Conservation (phyloP, 2,329 filamentous ascomycete species). For the Sclerotinia nivalis region DNA sequence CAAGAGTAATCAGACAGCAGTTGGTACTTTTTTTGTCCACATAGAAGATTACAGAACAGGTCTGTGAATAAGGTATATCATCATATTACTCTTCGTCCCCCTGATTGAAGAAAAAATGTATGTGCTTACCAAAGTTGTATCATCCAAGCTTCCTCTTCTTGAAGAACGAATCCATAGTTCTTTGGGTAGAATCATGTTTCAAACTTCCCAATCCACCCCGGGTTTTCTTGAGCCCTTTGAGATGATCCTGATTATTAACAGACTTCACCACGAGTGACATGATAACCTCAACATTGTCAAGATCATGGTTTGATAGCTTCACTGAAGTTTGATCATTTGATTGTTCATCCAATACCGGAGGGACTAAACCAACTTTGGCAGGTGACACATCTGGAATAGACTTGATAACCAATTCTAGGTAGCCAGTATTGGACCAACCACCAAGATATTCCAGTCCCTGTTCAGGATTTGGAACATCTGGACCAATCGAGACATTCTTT, state of each 20-base stretch:
- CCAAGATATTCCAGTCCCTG: slow-evolving; percentile 51
- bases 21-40: slow-evolving; percentile 74
- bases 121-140: slow-evolving; percentile 18
- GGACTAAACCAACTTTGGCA: slow-evolving; percentile 4
- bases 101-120: slow-evolving; percentile 30
- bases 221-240: slow-evolving; percentile 74
- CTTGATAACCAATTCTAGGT: slow-evolving; percentile 43
- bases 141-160: slow-evolving; percentile 50
- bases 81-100: slow-evolving; percentile 53
- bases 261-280: slow-evolving; percentile 55
- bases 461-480: slow-evolving; percentile 45
- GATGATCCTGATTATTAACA: slow-evolving; percentile 71
- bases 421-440: slow-evolving; percentile 67
- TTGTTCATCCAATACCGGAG: neutral
- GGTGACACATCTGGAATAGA: slow-evolving; percentile 9
- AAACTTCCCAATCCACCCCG: slow-evolving; percentile 80
- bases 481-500: slow-evolving; percentile 41
- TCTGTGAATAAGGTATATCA: slow-evolving; percentile 75
- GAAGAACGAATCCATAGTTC: slow-evolving; percentile 77
- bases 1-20: slow-evolving; percentile 69
- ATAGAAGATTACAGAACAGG: slow-evolving; percentile 73
- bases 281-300: slow-evolving; percentile 34
- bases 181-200: slow-evolving; percentile 72
- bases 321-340: neutral
- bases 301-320: neutral